Percentiles rank a stretch among this genome's conserved stretches.
These are phyloP conservation scores for Penicillium sp. DNA, from an alignment of 2,329 filamentous ascomycete species.

Conservation along the genomic window DNA sequence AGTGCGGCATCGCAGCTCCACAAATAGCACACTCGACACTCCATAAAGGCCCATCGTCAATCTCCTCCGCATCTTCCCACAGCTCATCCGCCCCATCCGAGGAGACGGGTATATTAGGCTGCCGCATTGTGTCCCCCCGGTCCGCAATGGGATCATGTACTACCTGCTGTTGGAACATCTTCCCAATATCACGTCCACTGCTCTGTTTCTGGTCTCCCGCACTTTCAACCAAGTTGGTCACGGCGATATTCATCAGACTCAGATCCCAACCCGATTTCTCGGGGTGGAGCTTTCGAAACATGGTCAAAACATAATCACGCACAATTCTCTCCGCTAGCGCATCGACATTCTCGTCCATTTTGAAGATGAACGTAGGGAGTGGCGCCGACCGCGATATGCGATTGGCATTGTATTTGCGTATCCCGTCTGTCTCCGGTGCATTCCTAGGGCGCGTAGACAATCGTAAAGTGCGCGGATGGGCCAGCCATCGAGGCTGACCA, in stretches of 20 bases:
- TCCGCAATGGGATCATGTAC: slow-evolving; percentile 34
- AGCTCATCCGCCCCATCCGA: slow-evolving; percentile 1
- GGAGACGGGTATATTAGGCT: neutral
- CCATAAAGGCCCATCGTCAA: slow-evolving; percentile 23
- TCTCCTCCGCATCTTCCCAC: slow-evolving; percentile 18
- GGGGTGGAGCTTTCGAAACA: slow-evolving; percentile 71
- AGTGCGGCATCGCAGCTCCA: slow-evolving; percentile 46
- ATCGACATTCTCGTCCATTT: slow-evolving; percentile 54
- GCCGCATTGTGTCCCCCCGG: neutral
- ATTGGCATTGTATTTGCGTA: slow-evolving; percentile 56
- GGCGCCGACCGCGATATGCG: slow-evolving; percentile 72
- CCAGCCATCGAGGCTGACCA: slow-evolving; percentile 60
- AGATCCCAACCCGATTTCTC: slow-evolving; percentile 70
- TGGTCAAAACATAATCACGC: slow-evolving; percentile 60
- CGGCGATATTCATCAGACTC: slow-evolving; percentile 79
- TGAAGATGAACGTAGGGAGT: slow-evolving; percentile 70
- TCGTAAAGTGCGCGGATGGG: slow-evolving; percentile 74
- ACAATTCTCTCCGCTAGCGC: slow-evolving; percentile 64
- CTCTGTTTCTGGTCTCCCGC: slow-evolving; percentile 51
- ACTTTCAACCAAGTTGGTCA: slow-evolving; percentile 70
- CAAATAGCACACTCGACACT: slow-evolving; percentile 42
- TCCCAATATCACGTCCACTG: slow-evolving; percentile 69
- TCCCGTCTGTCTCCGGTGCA: slow-evolving; percentile 50
- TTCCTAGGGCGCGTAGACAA: slow-evolving; percentile 67
- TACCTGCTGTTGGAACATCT: slow-evolving; percentile 74